Percentiles rank a stretch among this genome's conserved stretches.
These are phyloP conservation scores for Eutypa lata DNA, from an alignment of 2,329 filamentous ascomycete species.

Conservation along the genomic window DNA sequence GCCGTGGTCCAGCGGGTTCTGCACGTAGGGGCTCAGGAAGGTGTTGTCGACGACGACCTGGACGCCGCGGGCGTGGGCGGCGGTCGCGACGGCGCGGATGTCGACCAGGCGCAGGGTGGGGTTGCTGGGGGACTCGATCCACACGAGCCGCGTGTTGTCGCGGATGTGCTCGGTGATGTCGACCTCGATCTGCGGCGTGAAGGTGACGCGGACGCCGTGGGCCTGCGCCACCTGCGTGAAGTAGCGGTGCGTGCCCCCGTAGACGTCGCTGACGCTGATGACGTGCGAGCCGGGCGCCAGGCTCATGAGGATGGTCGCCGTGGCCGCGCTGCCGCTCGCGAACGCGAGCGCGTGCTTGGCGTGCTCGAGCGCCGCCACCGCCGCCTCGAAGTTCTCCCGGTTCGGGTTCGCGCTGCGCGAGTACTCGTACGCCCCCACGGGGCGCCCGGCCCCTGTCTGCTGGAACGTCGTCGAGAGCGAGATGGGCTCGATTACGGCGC, in stretches of 20 bases:
- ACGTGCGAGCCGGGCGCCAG: slow-evolving; percentile 89
- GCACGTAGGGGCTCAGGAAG: slow-evolving; percentile 92
- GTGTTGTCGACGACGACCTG: slow-evolving; percentile 99
- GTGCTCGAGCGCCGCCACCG: slow-evolving; percentile 88
- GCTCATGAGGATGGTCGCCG: slow-evolving; percentile 88
- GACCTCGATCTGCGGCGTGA: slow-evolving; percentile 87
- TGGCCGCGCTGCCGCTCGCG: slow-evolving; percentile 89
- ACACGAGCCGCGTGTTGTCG: slow-evolving; percentile 86
- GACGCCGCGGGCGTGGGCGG: slow-evolving; percentile 84
- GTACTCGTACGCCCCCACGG: slow-evolving; percentile 89
- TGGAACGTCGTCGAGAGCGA: slow-evolving; percentile 95
- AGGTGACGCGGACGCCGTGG: slow-evolving; percentile 91
- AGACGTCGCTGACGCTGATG: slow-evolving; percentile 94
- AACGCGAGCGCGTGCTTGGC: slow-evolving; percentile 92
- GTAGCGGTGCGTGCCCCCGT: slow-evolving; percentile 96
- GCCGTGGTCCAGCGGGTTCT: slow-evolving; percentile 92
- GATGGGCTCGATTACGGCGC: slow-evolving; percentile 94
- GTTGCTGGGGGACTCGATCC: slow-evolving; percentile 96
- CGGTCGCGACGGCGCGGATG: slow-evolving; percentile 77
- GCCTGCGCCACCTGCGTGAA: slow-evolving; percentile 97
- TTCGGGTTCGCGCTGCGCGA: slow-evolving; percentile 92
- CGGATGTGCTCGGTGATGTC: slow-evolving; percentile 84
- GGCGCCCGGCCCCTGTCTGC: slow-evolving; percentile 84
- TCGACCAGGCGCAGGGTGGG: slow-evolving; percentile 91
- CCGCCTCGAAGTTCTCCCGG: slow-evolving; percentile 87